These are phyloP conservation scores for Nemophila menziesii DNA, from an alignment of 257 asterid genomes.

Conservation along the genomic window DNA sequence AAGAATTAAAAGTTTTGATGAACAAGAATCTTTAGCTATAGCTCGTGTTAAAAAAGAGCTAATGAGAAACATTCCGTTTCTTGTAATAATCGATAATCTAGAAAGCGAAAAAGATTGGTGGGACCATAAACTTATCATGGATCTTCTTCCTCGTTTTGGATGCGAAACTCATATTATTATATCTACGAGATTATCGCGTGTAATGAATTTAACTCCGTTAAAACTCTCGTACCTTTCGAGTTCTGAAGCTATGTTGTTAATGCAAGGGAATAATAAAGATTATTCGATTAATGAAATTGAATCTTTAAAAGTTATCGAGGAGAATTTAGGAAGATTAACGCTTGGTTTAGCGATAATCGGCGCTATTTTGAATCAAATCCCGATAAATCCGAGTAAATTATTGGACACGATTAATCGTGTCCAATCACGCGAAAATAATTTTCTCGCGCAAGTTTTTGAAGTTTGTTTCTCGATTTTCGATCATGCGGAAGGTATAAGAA, in stretches of 20 bases:
- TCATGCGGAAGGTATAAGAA: conserved; percentile 76
- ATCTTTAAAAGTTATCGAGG: conserved; percentile 77
- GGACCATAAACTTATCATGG: conserved; percentile 87
- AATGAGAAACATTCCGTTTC: conserved; percentile 64
- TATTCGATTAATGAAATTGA: conserved; percentile 64
- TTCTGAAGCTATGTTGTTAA: conserved; percentile 73
- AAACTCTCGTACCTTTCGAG: conserved; percentile 74
- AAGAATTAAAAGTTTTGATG: conserved; percentile 61
- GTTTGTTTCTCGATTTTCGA: conserved; percentile 96
- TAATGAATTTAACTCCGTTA: conserved; percentile 80
- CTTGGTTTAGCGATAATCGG: conserved; percentile 86
- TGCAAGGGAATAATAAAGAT: conserved; percentile 72
- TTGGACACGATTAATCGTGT: conserved; percentile 81
- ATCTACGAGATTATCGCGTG: conserved; percentile 54
- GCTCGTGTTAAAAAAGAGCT: conserved; percentile 73
- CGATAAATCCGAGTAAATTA: conserved; percentile 74
- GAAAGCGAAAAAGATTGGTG: conserved; percentile 97
- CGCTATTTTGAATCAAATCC: conserved; percentile 80
- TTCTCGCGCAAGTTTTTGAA: conserved; percentile 81
- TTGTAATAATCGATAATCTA: conserved; percentile 63
- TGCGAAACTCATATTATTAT: conserved; percentile 89
- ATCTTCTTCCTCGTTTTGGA: conserved; percentile 80
- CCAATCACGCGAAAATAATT: conserved; percentile 57
- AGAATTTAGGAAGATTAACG: conserved; percentile 77
- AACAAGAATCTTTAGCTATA: conserved; percentile 68